These are phyloP conservation scores for Tetratostichococcus sp. DNA, from an alignment of 139 green algal species.

Conservation along the genomic window DNA sequence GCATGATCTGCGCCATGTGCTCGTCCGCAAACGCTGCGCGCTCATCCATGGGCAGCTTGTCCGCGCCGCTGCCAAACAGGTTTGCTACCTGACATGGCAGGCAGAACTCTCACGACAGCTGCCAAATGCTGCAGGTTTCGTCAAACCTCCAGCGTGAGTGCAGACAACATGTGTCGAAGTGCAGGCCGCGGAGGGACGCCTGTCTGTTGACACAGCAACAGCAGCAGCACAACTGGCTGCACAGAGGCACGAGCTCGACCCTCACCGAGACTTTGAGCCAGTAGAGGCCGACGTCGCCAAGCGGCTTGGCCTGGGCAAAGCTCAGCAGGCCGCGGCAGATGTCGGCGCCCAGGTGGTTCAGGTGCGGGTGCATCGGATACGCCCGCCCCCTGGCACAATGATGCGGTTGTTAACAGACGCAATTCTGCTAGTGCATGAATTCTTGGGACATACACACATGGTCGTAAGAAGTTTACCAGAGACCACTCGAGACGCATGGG, in stretches of 20 bases:
- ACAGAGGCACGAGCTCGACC: too few species aligned
- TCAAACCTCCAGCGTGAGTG: too few species aligned
- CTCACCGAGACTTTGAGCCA: constrained; percentile 70
- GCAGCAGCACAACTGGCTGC: too few species aligned
- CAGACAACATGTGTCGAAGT: too few species aligned
- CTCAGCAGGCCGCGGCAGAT: constrained; percentile 77
- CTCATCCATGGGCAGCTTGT: constrained; percentile 81
- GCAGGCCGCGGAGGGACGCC: too few species aligned
- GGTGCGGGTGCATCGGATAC: constrained; percentile 92
- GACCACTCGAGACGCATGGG: too few species aligned
- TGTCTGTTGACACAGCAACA: too few species aligned
- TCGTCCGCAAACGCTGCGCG: constrained; percentile 56
- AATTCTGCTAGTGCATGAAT: too few species aligned
- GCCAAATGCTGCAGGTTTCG: neutral
- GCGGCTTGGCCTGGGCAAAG: constrained; percentile 65
- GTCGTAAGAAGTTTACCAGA: too few species aligned
- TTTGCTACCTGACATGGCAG: constrained; percentile 78
- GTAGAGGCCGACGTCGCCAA: constrained; percentile 72
- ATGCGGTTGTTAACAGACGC: too few species aligned
- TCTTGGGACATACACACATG: too few species aligned
- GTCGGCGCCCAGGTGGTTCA: constrained; percentile 93
- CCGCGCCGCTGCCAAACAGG: constrained; percentile 67
- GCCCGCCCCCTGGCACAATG: constrained; percentile 61
- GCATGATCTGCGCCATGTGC: constrained; percentile 55
- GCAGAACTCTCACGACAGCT: too few species aligned